Evolutionary conservation across 768 basidiomycete genomes (phyloP).

Genomic region (Tulasnella sp.): DNA sequence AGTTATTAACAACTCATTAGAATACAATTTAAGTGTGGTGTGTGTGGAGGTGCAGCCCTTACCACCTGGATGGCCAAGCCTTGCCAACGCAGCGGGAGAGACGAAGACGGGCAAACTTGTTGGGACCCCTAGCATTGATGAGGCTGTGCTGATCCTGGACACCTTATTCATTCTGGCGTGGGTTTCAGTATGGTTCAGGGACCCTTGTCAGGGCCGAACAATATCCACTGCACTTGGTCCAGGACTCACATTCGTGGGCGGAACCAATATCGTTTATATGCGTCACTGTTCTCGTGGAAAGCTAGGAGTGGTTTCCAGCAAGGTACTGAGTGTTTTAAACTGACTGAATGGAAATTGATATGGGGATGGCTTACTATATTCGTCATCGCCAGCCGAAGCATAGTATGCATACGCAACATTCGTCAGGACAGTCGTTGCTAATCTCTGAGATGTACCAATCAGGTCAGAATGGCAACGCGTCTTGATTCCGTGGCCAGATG

Average conservation of each 20-base stretch:
- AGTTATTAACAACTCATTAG: no score
- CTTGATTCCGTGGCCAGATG: not conserved
- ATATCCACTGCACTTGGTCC: no score
- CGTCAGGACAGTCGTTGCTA: constrained; percentile 61
- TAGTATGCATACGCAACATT: constrained; percentile 76
- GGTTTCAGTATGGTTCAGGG: not conserved
- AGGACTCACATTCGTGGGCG: constrained; percentile 52
- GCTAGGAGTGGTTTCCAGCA: constrained; percentile 32
- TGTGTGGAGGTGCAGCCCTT: no score
- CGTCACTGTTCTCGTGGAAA: constrained; percentile 55
- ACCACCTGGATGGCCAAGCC: constrained; percentile 76
- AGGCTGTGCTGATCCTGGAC: constrained; percentile 53
- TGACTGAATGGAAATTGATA: constrained; percentile 12
- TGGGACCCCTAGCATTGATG: constrained; percentile 58
- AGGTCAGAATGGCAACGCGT: not conserved
- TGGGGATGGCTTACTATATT: constrained; percentile 41
- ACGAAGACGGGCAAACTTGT: constrained; percentile 74
- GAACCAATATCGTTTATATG: constrained; percentile 83
- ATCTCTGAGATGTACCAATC: constrained; percentile 33
- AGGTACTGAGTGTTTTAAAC: constrained; percentile 18
- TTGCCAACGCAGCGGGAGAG: constrained; percentile 72
- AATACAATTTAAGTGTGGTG: no score
- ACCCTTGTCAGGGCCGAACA: not conserved
- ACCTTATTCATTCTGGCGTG: constrained; percentile 42
- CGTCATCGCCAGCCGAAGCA: constrained; percentile 77